Conservation (phyloP, 768 basidiomycete species). For the Suillus paluster region DNA sequence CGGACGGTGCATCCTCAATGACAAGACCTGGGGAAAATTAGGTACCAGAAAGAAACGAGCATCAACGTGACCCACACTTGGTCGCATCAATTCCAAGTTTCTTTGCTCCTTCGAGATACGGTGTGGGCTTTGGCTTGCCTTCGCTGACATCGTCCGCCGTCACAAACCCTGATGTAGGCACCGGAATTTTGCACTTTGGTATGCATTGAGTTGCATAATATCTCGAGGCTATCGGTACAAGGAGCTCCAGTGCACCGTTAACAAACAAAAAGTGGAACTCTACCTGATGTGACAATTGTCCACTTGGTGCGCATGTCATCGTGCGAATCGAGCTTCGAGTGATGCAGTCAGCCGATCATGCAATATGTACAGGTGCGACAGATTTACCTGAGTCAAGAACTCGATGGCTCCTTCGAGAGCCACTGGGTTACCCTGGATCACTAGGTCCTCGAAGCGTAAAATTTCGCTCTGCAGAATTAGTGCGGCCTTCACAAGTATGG, state of each 20-base stretch:
- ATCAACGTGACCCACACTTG: slow-evolving; percentile 50
- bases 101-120: slow-evolving; percentile 79
- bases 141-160: slow-evolving; percentile 66
- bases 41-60: neutral
- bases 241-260: neutral
- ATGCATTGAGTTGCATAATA: slow-evolving; percentile 74
- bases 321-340: slow-evolving; percentile 21
- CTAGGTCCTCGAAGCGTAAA: slow-evolving; percentile 77
- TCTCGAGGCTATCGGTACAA: slow-evolving; percentile 60
- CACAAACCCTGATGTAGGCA: slow-evolving; percentile 64
- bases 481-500: neutral
- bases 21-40: slow-evolving; percentile 65
- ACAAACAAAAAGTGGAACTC: slow-evolving; percentile 11
- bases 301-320: slow-evolving; percentile 44
- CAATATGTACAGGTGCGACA: slow-evolving; percentile 1
- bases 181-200: slow-evolving; percentile 59
- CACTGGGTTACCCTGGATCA: slow-evolving; percentile 59
- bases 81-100: slow-evolving; percentile 57
- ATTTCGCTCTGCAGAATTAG: slow-evolving; percentile 57
- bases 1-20: slow-evolving; percentile 89
- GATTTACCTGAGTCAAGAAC: slow-evolving; percentile 56
- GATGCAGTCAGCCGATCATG: neutral
- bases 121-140: slow-evolving; percentile 81
- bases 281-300: slow-evolving; percentile 86
- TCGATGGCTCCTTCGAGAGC: slow-evolving; percentile 67